Evolutionary conservation across 148 eudicot species (phyloP).

Genomic region (Cornus suecica): DNA sequence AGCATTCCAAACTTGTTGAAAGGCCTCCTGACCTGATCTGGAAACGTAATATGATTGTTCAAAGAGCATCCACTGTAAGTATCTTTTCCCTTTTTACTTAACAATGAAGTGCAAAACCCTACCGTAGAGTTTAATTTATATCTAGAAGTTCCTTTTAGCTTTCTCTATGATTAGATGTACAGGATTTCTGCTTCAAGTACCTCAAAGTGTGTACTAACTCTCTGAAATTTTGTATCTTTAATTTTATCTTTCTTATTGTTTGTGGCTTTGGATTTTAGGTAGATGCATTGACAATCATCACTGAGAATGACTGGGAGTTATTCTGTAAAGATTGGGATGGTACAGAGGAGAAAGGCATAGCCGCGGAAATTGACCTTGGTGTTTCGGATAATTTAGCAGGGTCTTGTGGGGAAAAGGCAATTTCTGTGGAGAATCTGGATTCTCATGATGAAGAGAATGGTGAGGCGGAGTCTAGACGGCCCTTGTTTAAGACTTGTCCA

Average conservation of each 20-base stretch:
- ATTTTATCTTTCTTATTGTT: conserved; percentile 5
- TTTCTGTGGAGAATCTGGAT: conserved; percentile 43
- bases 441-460: conserved; percentile 38
- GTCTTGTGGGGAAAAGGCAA: conserved; percentile 41
- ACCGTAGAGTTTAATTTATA: neutral
- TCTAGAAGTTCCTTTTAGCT: neutral
- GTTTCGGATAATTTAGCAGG: conserved; percentile 32
- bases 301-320: conserved; percentile 75
- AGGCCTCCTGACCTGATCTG: conserved; percentile 69
- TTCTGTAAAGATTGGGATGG: conserved; percentile 94
- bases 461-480: conserved; percentile 46
- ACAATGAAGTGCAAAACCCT: neutral
- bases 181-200: neutral
- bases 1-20: conserved; percentile 79
- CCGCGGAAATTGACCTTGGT: conserved; percentile 57
- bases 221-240: neutral
- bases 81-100: neutral
- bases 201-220: conserved; percentile 1
- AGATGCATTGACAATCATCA: conserved; percentile 64
- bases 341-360: conserved; percentile 47
- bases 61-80: conserved; percentile 70
- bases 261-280: conserved; percentile 40
- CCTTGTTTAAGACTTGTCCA: conserved; percentile 59
- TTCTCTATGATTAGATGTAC: neutral
- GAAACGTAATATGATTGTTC: conserved; percentile 68